phyloP scores from a whole-genome alignment of 192 early-diverging fungal genomes.

The Paraglomus occultum region DNA sequence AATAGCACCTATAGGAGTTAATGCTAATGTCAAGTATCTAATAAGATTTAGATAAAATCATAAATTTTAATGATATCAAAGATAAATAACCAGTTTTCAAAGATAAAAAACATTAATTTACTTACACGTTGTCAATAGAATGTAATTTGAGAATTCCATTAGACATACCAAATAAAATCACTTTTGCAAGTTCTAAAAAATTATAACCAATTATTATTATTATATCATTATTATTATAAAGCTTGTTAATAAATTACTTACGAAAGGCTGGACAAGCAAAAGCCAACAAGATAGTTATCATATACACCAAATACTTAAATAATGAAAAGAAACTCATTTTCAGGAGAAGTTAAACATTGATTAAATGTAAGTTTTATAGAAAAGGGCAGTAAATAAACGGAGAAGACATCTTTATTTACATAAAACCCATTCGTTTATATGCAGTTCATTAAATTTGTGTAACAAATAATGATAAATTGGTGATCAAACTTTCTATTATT shows the following conservation, averaged over 20 bases:
- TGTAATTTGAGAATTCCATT: constrained; percentile 29
- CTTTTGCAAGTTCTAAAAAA: constrained; percentile 25
- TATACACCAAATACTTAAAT: constrained; percentile 21
- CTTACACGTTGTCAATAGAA: constrained; percentile 18
- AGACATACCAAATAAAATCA: constrained; percentile 27
- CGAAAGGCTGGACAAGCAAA: constrained; percentile 23
- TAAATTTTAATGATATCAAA: constrained; percentile 25
- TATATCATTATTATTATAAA: constrained; percentile 24
- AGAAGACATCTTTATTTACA: no score
- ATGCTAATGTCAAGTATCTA: constrained; percentile 20
- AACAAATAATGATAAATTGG: no score
- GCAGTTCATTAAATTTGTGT: no score
- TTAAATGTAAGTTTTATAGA: constrained; percentile 16
- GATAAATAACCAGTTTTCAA: constrained; percentile 23
- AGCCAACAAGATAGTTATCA: constrained; percentile 16
- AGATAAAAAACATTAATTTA: constrained; percentile 22
- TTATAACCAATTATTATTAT: constrained; percentile 27
- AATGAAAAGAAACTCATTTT: constrained; percentile 27
- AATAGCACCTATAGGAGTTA: constrained; percentile 21
- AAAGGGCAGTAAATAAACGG: no score
- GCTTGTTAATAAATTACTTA: constrained; percentile 22
- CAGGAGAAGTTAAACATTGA: constrained; percentile 5
- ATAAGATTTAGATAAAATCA: constrained; percentile 16
- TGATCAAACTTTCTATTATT: no score
- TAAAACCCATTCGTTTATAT: no score